Evolutionary conservation across 345 rosid genomes (phyloP).

Genomic region (Salix caprea): DNA sequence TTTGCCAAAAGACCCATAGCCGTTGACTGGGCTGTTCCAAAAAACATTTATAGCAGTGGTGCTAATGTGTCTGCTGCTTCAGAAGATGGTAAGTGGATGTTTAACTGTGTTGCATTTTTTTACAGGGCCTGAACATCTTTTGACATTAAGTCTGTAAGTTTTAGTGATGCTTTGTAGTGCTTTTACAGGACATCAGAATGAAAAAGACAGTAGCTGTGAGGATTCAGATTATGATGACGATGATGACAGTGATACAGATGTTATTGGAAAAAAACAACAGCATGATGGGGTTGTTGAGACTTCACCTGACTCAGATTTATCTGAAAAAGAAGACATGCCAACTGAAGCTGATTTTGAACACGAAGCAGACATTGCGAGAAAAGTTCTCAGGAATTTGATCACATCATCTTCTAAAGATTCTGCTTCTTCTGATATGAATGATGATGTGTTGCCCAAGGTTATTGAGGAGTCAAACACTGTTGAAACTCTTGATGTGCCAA

Average conservation of each 20-base stretch:
- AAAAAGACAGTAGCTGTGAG: slow-evolving; percentile 46
- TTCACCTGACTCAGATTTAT: slow-evolving; percentile 27
- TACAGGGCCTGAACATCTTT: background rate
- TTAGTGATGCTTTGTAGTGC: background rate
- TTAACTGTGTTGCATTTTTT: background rate
- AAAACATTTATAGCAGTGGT: slow-evolving; percentile 58
- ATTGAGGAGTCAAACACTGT: slow-evolving; percentile 28
- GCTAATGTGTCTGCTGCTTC: slow-evolving; percentile 39
- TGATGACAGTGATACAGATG: slow-evolving; percentile 13
- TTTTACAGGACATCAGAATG: slow-evolving; percentile 47
- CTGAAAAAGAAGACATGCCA: slow-evolving; percentile 31
- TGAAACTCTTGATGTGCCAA: slow-evolving; percentile 20
- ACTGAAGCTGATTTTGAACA: slow-evolving; percentile 54
- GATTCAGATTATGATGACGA: slow-evolving; percentile 49
- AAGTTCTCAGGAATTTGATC: slow-evolving; percentile 63
- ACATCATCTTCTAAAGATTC: slow-evolving; percentile 41
- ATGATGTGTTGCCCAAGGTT: slow-evolving; percentile 16
- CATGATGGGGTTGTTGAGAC: slow-evolving; percentile 19
- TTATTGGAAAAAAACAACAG: slow-evolving; percentile 11
- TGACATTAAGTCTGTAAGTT: slow-evolving; percentile 2
- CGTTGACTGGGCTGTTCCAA: slow-evolving; percentile 96
- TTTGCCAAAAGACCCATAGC: slow-evolving; percentile 78
- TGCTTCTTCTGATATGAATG: slow-evolving; percentile 33
- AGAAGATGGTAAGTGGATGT: slow-evolving; percentile 51
- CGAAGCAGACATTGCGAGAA: slow-evolving; percentile 73